phyloP scores from a whole-genome alignment of 139 green algal genomes.

The Zygnema cylindricum region DNA sequence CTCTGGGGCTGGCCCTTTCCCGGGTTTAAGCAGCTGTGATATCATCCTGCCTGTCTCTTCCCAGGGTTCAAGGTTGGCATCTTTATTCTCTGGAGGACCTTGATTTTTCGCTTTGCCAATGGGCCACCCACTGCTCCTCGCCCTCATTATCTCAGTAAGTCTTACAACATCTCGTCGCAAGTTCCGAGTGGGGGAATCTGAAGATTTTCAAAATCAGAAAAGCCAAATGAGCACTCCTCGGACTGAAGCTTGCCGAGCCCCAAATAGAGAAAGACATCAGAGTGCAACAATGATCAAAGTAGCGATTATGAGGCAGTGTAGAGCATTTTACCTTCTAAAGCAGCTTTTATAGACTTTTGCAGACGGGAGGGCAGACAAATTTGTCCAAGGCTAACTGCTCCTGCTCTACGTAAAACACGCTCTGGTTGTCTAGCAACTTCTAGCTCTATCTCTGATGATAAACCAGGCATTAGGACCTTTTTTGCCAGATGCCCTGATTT shows the following conservation, averaged over 20 bases:
- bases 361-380: constrained; percentile 15
- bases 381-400: constrained; percentile 16
- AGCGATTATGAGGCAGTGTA: neutral
- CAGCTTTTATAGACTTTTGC: constrained; percentile 30
- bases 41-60: neutral
- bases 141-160: neutral
- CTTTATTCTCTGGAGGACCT: neutral
- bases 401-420: constrained; percentile 13
- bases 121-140: neutral
- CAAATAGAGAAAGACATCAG: neutral
- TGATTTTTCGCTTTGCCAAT: neutral
- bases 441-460: neutral
- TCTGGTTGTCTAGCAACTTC: constrained; percentile 21
- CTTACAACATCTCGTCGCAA: neutral
- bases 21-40: neutral
- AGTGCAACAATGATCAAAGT: neutral
- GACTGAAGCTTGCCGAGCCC: neutral
- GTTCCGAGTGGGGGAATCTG: neutral
- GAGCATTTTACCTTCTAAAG: neutral
- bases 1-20: neutral
- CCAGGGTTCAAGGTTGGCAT: neutral
- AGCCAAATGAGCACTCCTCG: neutral
- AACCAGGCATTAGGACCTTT: constrained; percentile 19
- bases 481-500: neutral
- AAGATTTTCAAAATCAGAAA: neutral